phyloP scores from a whole-genome alignment of 2,329 filamentous ascomycete genomes.

The Botrytis elliptica region DNA sequence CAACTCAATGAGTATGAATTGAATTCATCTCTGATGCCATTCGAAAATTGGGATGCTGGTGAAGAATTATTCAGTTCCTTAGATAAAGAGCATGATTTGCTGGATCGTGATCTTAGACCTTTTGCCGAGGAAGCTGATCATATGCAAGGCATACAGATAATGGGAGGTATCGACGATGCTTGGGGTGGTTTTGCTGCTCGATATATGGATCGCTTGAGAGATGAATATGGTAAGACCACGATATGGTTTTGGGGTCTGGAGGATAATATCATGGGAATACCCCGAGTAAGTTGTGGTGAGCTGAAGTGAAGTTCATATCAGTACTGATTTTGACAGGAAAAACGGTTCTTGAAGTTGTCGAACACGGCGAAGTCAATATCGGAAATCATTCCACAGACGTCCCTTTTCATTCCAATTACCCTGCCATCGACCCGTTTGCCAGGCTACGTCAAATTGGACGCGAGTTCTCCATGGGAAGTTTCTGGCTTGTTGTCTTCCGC shows the following conservation, averaged over 20 bases:
- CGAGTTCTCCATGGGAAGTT: constrained; percentile 71
- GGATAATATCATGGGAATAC: constrained; percentile 52
- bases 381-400: constrained; percentile 67
- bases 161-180: constrained; percentile 70
- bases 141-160: constrained; percentile 81
- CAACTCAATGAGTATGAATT: constrained; percentile 87
- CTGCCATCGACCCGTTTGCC: constrained; percentile 59
- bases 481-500: constrained; percentile 74
- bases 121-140: constrained; percentile 94
- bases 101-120: constrained; percentile 85
- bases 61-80: constrained; percentile 71
- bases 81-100: constrained; percentile 77
- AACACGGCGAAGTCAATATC: constrained; percentile 74
- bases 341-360: constrained; percentile 61
- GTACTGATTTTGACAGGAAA: constrained; percentile 47
- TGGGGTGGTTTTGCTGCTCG: constrained; percentile 76
- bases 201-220: constrained; percentile 75
- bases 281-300: constrained; percentile 48
- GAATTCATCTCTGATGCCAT: constrained; percentile 75
- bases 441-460: constrained; percentile 58
- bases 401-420: constrained; percentile 74
- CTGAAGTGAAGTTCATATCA: constrained; percentile 5
- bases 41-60: constrained; percentile 72
- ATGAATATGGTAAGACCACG: constrained; percentile 86
- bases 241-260: constrained; percentile 88